Evolutionary conservation across 2,329 filamentous ascomycete genomes (phyloP), one percentile per base, ranked within the genome.

Genomic region (Botrytis cinerea): DNA sequence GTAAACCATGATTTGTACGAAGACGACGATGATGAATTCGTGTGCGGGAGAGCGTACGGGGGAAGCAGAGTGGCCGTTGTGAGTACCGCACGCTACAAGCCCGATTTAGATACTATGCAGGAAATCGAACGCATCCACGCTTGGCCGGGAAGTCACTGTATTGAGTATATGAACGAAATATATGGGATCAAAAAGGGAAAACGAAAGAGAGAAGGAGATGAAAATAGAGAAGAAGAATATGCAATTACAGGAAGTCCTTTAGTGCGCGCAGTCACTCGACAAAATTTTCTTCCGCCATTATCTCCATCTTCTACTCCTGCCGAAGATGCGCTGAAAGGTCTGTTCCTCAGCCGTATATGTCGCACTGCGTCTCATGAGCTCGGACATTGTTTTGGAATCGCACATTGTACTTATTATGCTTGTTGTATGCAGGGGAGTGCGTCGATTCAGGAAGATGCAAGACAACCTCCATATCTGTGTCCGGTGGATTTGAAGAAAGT

Each of bases 61-160:
- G 88, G 86, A 0, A 89, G 87, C 73, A 84, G 90, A 7, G 86
- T 93, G 1, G 85, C 86, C 0, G 86, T 92, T 1, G 87, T 93
- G 0, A 89, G 87, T 0, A 86, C 83, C 0, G 89, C 90, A 16
- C 83, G 91, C 40, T 92, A 93, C 75, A 83, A 89, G 64, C 90
- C 90, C 0, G 46, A 60, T 0, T 81, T 89, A 35, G 84, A 85
- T 25, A 78, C 82, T 6, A 74, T 80, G 2, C 83, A 80, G 0
- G 76, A 74, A 2, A 71, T 80, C 5, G 75, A 75, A 8, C 70
- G 77, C 38, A 78, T 79, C 1, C 90, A 93, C 80, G 85, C 86
- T 75, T 93, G 90, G 91, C 90, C 90, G 0, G 84, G 86, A 6
- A 88, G 87, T 9, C 91, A 92, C 79, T 92, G 90, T 77, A 82